Conservation (phyloP, 2,329 filamentous ascomycete species). For the Venturia nashicola region DNA sequence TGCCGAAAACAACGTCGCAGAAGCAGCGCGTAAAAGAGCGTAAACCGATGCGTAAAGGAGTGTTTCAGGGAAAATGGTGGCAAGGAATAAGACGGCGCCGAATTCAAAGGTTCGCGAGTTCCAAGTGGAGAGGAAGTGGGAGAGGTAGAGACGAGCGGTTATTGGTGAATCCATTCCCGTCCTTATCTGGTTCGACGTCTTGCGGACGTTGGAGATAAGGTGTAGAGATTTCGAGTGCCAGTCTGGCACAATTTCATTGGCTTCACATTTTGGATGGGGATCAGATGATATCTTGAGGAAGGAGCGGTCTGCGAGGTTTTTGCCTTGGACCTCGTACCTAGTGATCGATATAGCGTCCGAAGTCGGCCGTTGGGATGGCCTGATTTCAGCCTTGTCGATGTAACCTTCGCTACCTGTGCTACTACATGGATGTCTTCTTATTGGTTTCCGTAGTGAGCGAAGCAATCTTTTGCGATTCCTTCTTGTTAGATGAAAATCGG, state of each 20-base stretch:
- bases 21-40: slow-evolving; percentile 46
- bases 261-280: background rate
- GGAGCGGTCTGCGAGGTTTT: background rate
- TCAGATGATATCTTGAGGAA: background rate
- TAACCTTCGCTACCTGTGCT: too few relatives aligned
- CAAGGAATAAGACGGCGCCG: slow-evolving; percentile 36
- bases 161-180: background rate
- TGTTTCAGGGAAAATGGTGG: slow-evolving; percentile 36
- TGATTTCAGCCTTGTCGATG: background rate
- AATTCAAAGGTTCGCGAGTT: slow-evolving; percentile 38
- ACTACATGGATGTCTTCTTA: too few relatives aligned
- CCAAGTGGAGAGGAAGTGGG: slow-evolving; percentile 37
- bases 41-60: slow-evolving; percentile 58
- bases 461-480: too few relatives aligned
- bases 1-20: slow-evolving; percentile 47
- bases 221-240: background rate
- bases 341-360: background rate
- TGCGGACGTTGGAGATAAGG: background rate
- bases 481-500: too few relatives aligned
- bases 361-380: background rate
- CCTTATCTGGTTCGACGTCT: too few relatives aligned
- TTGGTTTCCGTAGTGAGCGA: too few relatives aligned
- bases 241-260: background rate
- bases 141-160: slow-evolving; percentile 25
- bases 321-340: background rate